Percentiles rank a stretch among this genome's conserved stretches.
Conservation (phyloP, 2,329 filamentous ascomycete species). For the Trichoderma simmonsii region DNA sequence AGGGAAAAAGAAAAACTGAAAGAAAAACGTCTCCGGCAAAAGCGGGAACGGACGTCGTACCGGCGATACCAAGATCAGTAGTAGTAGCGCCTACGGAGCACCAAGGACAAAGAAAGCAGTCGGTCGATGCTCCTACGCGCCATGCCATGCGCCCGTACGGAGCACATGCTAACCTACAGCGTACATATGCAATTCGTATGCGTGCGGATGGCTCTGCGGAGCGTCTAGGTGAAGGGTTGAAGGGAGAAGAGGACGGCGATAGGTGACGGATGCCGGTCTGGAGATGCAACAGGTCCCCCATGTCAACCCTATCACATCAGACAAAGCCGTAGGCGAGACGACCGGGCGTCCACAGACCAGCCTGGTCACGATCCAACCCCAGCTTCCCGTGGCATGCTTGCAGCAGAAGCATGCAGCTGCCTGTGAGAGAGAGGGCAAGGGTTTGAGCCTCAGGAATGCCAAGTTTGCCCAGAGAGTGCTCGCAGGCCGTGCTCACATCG, state of each 20-base stretch:
- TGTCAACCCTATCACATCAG: neutral
- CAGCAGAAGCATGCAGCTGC: slow-evolving; percentile 18
- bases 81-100: neutral
- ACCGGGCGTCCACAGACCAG: slow-evolving; percentile 5
- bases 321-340: neutral
- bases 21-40: slow-evolving; percentile 9
- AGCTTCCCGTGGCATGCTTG: slow-evolving; percentile 17
- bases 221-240: neutral
- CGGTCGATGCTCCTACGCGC: neutral
- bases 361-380: slow-evolving; percentile 10
- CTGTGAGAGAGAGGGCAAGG: slow-evolving; percentile 9
- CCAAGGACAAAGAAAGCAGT: neutral
- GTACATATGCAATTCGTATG: slow-evolving; percentile 9
- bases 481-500: slow-evolving; percentile 4
- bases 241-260: neutral
- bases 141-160: slow-evolving; percentile 8
- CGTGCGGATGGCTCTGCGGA: neutral
- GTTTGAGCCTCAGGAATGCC: slow-evolving; percentile 8
- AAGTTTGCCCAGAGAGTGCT: slow-evolving; percentile 3
- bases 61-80: neutral
- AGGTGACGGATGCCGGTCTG: neutral
- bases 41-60: neutral
- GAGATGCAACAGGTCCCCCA: slow-evolving; percentile 1
- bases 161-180: neutral
- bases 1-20: neutral